Evolutionary conservation across 2,329 filamentous ascomycete genomes (phyloP), one percentile per base, ranked within the genome.

Genomic region (Penicillium sp.): DNA sequence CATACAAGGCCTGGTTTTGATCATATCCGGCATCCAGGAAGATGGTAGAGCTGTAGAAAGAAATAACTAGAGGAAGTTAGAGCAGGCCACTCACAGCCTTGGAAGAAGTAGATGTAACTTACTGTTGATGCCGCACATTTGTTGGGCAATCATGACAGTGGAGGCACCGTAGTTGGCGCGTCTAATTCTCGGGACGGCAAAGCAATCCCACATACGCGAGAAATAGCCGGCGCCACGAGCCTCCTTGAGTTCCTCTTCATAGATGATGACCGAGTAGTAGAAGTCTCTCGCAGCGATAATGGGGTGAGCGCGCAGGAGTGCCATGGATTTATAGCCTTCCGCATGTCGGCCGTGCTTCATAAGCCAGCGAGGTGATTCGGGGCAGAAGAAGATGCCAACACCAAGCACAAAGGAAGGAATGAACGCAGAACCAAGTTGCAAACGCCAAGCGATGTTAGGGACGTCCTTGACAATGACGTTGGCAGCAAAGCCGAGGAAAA

Each of bases 81-180:
- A 12, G 1, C 11, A 86, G 83, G 62, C 85, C 84, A 67, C 82
- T 19, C 4, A 13, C 16, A 29, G 7, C 22, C 4, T 7, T 7
- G 22, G 22, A 4, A 4, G 6, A 16, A 18, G 7, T 2, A 6
- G 6, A 16, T 16, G 29, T 2, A n/a, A 55, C 59, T 40, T 52
- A 62, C 59, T 62, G 47, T 64, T 64, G 38, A 64, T 75, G 69
- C 78, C 79, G 59, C 82, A 86, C 78, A 86, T 83, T 64, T 87
- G 83, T 65, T 87, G 84, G 0, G 82, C 82, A 61, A 87, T 81
- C 88, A 95, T 95, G 58, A 91, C 87, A 1, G 83, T 82, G 51
- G 83, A 87, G 1, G 88, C 85, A 6, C 87, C 88, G 19, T 86
- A 76, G 4, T 83, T 89, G 3, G 89, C 88, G n/a, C 73, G 70